These are phyloP conservation scores for Ogataea corticis DNA, from an alignment of 805 yeast species.

Conservation along the genomic window DNA sequence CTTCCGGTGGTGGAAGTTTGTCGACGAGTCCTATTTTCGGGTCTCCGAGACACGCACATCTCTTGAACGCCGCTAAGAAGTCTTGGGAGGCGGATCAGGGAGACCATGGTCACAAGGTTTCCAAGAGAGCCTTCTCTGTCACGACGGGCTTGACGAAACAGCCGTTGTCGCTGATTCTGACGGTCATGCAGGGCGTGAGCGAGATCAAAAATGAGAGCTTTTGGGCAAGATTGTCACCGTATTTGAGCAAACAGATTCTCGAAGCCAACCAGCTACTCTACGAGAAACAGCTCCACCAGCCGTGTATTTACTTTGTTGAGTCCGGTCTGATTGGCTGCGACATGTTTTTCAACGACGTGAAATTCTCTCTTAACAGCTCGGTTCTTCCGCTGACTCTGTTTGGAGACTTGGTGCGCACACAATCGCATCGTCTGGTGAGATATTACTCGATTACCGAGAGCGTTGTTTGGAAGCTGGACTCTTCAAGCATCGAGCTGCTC, in stretches of 20 bases:
- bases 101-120: constrained; percentile 31
- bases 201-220: constrained; percentile 45
- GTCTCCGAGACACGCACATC: constrained; percentile 55
- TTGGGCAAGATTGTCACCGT: constrained; percentile 66
- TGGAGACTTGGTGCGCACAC: constrained; percentile 54
- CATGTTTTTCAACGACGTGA: constrained; percentile 40
- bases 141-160: constrained; percentile 15
- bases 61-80: constrained; percentile 52
- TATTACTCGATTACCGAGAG: constrained; percentile 49
- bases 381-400: constrained; percentile 74
- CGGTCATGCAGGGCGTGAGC: constrained; percentile 63
- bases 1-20: not conserved
- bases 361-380: constrained; percentile 29
- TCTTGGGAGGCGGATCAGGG: constrained; percentile 34
- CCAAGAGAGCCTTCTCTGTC: constrained; percentile 15
- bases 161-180: constrained; percentile 66
- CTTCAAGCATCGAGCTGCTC: constrained; percentile 45
- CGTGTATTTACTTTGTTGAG: constrained; percentile 56
- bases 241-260: constrained; percentile 41
- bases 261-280: constrained; percentile 43
- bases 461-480: constrained; percentile 67
- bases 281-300: constrained; percentile 44
- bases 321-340: constrained; percentile 52
- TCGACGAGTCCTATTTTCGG: constrained; percentile 32
- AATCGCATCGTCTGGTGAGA: constrained; percentile 41